Evolutionary conservation across 1,284 basidiomycete genomes (phyloP).

Genomic region (Marasmius oreades): DNA sequence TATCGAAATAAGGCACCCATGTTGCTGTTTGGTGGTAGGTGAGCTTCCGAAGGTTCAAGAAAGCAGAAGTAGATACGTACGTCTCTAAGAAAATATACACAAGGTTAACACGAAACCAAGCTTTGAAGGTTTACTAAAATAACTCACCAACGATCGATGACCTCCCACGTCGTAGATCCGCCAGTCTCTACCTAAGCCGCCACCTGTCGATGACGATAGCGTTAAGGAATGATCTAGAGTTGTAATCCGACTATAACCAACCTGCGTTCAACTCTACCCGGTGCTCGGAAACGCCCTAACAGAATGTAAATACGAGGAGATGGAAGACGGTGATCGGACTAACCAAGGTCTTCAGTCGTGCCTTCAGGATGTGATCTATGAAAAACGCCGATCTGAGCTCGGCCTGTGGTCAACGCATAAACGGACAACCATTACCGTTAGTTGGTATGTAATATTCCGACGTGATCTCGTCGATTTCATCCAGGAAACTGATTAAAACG

Average conservation of each 20-base stretch:
- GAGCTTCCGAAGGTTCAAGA: background rate
- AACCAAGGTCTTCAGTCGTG: conserved; percentile 90
- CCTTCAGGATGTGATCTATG: conserved; percentile 84
- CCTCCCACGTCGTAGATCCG: conserved; percentile 52
- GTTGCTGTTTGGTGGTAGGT: conserved; percentile 37
- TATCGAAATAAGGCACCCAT: conserved; percentile 72
- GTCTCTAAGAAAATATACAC: conserved; percentile 24
- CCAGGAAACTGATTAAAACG: conserved; percentile 48
- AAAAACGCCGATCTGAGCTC: background rate
- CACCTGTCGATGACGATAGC: background rate
- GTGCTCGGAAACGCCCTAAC: conserved; percentile 47
- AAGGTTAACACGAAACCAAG: background rate
- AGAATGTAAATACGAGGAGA: background rate
- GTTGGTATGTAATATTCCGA: conserved; percentile 76
- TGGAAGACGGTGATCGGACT: conserved; percentile 4
- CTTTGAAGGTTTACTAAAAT: background rate
- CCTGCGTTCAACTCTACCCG: conserved; percentile 40
- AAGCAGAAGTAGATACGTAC: conserved; percentile 20
- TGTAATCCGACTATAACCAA: conserved; percentile 15
- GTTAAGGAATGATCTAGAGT: background rate
- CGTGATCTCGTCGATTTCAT: conserved; percentile 72
- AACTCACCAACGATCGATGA: conserved; percentile 52
- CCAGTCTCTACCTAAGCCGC: conserved; percentile 27
- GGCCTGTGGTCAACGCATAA: background rate
- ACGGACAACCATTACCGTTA: conserved; percentile 47